Evolutionary conservation across 192 early-diverging fungal species (phyloP), one percentile per base, ranked within the genome.

Genomic region (Backusella luteola): DNA sequence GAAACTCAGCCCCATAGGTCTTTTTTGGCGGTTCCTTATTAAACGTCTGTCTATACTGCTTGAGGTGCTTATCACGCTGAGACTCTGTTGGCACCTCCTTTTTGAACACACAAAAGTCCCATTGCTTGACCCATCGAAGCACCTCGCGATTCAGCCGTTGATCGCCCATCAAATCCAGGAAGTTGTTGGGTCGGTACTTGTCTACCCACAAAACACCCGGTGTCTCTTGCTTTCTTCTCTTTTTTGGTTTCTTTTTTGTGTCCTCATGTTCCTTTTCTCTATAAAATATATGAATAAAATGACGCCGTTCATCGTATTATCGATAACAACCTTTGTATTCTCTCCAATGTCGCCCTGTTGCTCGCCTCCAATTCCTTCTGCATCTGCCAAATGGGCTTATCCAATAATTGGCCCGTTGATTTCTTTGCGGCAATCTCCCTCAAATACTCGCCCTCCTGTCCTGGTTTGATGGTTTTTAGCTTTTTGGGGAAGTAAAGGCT

Each of bases 71-170:
- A 32, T 81, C 80, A 9, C 77, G 66, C 49, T 78, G 67, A 32
- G 53, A 63, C 41, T 81, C 80, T 1, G 15, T 38, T 11, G 52
- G 69, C 2, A 74, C 76, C 29, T 53, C 23, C 39, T 76, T 76
- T 34, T 89, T 90, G 84, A 98, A 99, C 6, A 98, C 96, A 77
- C 98, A 99, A 23, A 88, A 89, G 80, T 99, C 96, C 98, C 98
- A 99, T 66, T 93, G 88, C 78, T 97, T 97, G 17, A 99, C 93
- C 98, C 98, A 99, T 69, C 87, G 85, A 70, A 99, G 80, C 8
- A 96, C 94, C 34, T 93, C 93, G 6, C 96, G 90, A 77, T 97
- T 97, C 2, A 95, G 85, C 38, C 89, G 79, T 88, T 97, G 94
- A 78, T 98, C 95, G 32, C 97, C 94, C 70, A 96, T 85, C 29